Percentiles rank a stretch among this genome's conserved stretches.
phyloP scores from a whole-genome alignment of 2,329 filamentous ascomycete species.

The Alternaria sp. region DNA sequence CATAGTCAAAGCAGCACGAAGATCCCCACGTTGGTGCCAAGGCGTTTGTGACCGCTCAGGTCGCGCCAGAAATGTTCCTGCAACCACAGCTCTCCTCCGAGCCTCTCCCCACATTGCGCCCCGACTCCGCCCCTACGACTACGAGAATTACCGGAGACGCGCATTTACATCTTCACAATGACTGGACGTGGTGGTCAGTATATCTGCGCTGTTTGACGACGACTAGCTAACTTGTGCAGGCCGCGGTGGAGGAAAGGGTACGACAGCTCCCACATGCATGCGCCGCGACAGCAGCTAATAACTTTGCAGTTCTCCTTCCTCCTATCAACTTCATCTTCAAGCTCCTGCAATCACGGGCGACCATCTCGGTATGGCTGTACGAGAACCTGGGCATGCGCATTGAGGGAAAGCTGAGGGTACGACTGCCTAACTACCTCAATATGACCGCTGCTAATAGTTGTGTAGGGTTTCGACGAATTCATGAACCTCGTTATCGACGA shows the following conservation, averaged over 20 bases:
- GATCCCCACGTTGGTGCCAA: slow-evolving; percentile 33
- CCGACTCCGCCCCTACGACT: slow-evolving; percentile 7
- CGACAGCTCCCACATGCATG: slow-evolving; percentile 12
- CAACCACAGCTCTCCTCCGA: slow-evolving; percentile 25
- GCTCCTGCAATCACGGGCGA: slow-evolving; percentile 82
- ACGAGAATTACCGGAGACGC: slow-evolving; percentile 3
- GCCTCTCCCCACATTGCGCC: slow-evolving; percentile 17
- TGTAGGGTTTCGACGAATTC: slow-evolving; percentile 95
- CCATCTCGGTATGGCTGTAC: slow-evolving; percentile 94
- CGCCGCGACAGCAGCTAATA: slow-evolving; percentile 18
- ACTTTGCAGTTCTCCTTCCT: slow-evolving; percentile 66
- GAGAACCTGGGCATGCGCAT: slow-evolving; percentile 94
- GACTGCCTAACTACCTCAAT: slow-evolving; percentile 34
- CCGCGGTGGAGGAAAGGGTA: slow-evolving; percentile 59
- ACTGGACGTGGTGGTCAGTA: slow-evolving; percentile 43
- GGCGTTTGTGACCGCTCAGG: slow-evolving; percentile 33
- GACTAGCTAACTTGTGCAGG: slow-evolving; percentile 54
- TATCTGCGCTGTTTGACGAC: background rate
- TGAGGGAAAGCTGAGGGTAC: slow-evolving; percentile 92
- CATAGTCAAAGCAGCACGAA: slow-evolving; percentile 33
- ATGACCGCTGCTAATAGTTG: slow-evolving; percentile 20
- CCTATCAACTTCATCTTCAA: slow-evolving; percentile 94
- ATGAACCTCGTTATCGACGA: slow-evolving; percentile 99
- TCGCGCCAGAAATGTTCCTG: slow-evolving; percentile 32
- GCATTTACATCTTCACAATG: slow-evolving; percentile 25